These are phyloP conservation scores for Kregervanrija pseudodelftensis DNA, from an alignment of 805 yeast genomes.

Conservation along the genomic window DNA sequence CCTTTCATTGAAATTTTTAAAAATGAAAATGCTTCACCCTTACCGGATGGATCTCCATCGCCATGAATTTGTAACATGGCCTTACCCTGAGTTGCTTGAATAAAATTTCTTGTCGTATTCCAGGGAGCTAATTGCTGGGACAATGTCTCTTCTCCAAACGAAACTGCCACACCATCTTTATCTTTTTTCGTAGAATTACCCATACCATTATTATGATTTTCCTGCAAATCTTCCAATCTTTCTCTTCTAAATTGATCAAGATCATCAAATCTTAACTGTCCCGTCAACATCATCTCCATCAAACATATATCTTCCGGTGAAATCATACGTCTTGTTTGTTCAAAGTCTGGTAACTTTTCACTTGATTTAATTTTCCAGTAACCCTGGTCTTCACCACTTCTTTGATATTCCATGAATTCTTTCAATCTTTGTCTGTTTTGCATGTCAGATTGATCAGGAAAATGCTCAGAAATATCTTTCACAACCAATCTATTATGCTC, in stretches of 20 bases:
- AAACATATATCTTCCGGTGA: conserved; percentile 86
- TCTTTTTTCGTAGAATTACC: conserved; percentile 11
- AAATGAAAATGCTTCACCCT: conserved; percentile 84
- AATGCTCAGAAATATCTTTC: conserved; percentile 82
- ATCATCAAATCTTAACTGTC: conserved; percentile 85
- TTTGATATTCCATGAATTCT: conserved; percentile 96
- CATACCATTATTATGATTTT: conserved; percentile 8
- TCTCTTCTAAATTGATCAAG: conserved; percentile 46
- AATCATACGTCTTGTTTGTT: conserved; percentile 72
- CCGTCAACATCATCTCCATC: conserved; percentile 86
- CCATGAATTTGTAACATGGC: conserved; percentile 95
- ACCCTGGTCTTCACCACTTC: conserved; percentile 91
- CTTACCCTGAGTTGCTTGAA: conserved; percentile 91
- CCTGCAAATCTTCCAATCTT: conserved; percentile 25
- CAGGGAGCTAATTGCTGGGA: conserved; percentile 90
- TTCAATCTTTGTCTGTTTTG: conserved; percentile 92
- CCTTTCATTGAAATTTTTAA: conserved; percentile 92
- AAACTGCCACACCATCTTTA: conserved; percentile 11
- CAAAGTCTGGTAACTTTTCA: conserved; percentile 64
- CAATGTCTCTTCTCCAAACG: conserved; percentile 43
- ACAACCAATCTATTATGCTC: conserved; percentile 72
- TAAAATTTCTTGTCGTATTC: conserved; percentile 87
- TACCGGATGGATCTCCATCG: conserved; percentile 90
- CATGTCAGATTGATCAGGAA: conserved; percentile 96
- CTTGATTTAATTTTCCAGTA: conserved; percentile 82